Evolutionary conservation across 2,329 filamentous ascomycete species (phyloP).

Genomic region (Clonostachys solani): DNA sequence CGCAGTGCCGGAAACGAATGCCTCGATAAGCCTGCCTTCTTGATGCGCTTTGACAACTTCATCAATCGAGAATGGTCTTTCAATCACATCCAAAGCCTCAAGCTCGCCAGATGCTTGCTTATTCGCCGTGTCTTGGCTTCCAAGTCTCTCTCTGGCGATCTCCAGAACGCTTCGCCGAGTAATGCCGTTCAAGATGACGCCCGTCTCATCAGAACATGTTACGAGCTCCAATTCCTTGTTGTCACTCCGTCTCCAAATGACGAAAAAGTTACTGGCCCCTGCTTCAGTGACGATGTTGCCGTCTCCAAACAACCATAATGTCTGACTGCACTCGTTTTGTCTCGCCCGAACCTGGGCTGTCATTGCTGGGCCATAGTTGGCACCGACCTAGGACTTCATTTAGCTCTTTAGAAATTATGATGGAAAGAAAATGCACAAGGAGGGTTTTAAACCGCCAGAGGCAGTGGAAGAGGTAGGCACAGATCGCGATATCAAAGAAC

Average conservation of each 20-base stretch:
- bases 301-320: neutral
- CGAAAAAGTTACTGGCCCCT: neutral
- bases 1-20: neutral
- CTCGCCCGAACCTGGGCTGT: neutral
- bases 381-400: neutral
- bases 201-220: neutral
- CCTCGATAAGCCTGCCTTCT: neutral
- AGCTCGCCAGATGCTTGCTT: neutral
- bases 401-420: too few species aligned
- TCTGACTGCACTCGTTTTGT: neutral
- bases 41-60: neutral
- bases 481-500: too few species aligned
- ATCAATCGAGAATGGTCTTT: neutral
- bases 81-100: neutral
- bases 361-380: neutral
- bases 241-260: neutral
- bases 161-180: neutral
- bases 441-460: too few species aligned
- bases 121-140: too few species aligned
- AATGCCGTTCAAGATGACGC: neutral
- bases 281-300: neutral
- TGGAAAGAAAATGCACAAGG: too few species aligned
- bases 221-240: neutral
- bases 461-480: too few species aligned
- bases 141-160: too few species aligned